These are phyloP conservation scores for Fomitopsis pulvina DNA, from an alignment of 768 basidiomycete genomes.

Conservation along the genomic window DNA sequence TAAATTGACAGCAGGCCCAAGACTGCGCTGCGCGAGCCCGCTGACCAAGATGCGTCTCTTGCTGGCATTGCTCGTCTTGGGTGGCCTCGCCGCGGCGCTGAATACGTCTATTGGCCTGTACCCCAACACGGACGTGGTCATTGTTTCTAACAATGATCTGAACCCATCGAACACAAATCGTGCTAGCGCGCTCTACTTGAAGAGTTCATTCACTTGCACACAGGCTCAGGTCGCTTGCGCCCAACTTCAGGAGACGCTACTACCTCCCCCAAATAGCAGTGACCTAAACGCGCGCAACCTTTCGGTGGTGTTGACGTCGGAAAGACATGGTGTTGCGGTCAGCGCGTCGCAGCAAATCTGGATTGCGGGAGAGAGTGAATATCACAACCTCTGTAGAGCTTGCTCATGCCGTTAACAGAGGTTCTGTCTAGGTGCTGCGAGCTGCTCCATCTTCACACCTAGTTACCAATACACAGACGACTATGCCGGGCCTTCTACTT, in stretches of 20 bases:
- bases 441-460: constrained; percentile 1
- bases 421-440: neutral
- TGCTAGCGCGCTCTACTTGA: constrained; percentile 2
- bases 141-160: constrained; percentile 8
- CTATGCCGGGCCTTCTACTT: neutral
- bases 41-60: neutral
- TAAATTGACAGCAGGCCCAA: neutral
- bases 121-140: constrained; percentile 6
- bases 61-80: neutral
- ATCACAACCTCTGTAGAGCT: neutral
- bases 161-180: constrained; percentile 4
- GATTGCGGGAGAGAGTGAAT: neutral
- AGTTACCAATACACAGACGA: neutral
- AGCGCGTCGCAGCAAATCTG: constrained; percentile 1
- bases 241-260: constrained; percentile 1
- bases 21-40: neutral
- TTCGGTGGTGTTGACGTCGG: neutral
- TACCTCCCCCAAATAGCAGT: neutral
- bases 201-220: neutral
- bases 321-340: constrained; percentile 3
- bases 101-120: neutral
- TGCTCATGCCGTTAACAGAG: neutral
- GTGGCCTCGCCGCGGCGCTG: neutral
- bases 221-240: constrained; percentile 3
- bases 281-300: neutral